Conservation (phyloP, 495 filamentous ascomycete species). For the Symbiotaphrina buchneri region DNA sequence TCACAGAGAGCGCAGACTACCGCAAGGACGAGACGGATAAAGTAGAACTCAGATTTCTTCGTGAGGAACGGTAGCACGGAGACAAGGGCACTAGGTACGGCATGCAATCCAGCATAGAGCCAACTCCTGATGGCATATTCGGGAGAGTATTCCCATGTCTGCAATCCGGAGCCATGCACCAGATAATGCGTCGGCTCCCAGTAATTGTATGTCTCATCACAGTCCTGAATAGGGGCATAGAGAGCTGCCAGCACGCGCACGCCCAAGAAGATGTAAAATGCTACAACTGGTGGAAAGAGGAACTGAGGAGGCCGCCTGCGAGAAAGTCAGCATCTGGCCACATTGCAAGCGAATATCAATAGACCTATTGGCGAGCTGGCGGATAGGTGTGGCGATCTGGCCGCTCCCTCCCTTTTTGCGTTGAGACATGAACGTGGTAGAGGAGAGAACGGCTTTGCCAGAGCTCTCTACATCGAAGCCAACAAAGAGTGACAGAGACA, state of each 20-base stretch:
- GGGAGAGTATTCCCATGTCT: slow-evolving; percentile 98
- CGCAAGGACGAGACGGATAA: slow-evolving; percentile 52
- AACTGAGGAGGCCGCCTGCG: slow-evolving; percentile 26
- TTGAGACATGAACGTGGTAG: too few relatives aligned
- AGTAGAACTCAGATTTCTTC: slow-evolving; percentile 59
- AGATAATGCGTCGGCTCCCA: slow-evolving; percentile 98
- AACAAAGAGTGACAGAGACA: too few relatives aligned
- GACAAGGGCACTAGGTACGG: slow-evolving; percentile 38
- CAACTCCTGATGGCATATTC: slow-evolving; percentile 91
- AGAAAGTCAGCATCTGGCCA: background rate
- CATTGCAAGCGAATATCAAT: too few relatives aligned
- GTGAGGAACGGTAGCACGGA: slow-evolving; percentile 34
- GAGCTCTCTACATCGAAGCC: too few relatives aligned
- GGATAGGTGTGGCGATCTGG: too few relatives aligned
- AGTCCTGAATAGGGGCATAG: slow-evolving; percentile 87
- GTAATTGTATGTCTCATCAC: slow-evolving; percentile 98
- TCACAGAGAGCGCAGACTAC: slow-evolving; percentile 59
- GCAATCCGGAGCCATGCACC: slow-evolving; percentile 73
- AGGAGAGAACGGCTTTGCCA: too few relatives aligned
- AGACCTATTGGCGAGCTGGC: too few relatives aligned
- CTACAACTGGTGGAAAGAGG: slow-evolving; percentile 43
- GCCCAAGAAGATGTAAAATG: slow-evolving; percentile 54
- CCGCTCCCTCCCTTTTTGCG: too few relatives aligned
- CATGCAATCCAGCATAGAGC: slow-evolving; percentile 79
- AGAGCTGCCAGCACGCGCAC: slow-evolving; percentile 57